Percentiles rank a stretch among this genome's conserved stretches.
Evolutionary conservation across 1,139 yeast genomes (phyloP).

Genomic region (Candida tropicalis): DNA sequence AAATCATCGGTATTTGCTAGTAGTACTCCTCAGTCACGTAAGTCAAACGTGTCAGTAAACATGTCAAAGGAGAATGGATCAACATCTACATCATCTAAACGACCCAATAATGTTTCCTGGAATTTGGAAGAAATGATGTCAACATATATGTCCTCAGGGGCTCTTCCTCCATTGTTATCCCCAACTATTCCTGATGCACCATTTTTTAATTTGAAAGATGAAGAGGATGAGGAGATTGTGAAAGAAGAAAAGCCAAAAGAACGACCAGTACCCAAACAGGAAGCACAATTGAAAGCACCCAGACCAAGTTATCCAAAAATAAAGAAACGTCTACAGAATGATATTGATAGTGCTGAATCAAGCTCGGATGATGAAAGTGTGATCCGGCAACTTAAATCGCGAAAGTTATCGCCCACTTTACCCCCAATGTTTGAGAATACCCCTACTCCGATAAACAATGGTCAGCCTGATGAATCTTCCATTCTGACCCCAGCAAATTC

Average conservation of each 20-base stretch:
- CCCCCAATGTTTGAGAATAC: conserved; percentile 30
- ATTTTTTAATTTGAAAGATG: neutral
- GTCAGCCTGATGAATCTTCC: neutral
- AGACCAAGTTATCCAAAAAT: conserved; percentile 13
- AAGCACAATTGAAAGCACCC: conserved; percentile 8
- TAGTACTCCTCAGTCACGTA: conserved; percentile 22
- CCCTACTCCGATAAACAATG: neutral
- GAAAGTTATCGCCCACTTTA: conserved; percentile 34
- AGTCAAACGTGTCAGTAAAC: conserved; percentile 21
- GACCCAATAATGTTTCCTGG: conserved; percentile 29
- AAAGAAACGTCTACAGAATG: conserved; percentile 10
- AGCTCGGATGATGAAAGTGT: conserved; percentile 9
- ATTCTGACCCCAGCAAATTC: conserved; percentile 1
- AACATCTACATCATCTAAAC: neutral
- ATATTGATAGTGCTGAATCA: conserved; percentile 3
- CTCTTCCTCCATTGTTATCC: conserved; percentile 43
- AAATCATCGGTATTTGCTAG: conserved; percentile 40
- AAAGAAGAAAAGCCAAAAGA: conserved; percentile 2
- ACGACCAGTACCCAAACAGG: neutral
- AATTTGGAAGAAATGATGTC: conserved; percentile 43
- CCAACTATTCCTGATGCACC: conserved; percentile 40
- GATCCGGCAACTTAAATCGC: conserved; percentile 7
- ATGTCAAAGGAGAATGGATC: conserved; percentile 15
- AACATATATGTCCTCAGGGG: conserved; percentile 37
- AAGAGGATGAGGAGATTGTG: conserved; percentile 2